Base-by-base conservation (phyloP, 768 basidiomycete genomes). In the Lentinula sp. region DNA sequence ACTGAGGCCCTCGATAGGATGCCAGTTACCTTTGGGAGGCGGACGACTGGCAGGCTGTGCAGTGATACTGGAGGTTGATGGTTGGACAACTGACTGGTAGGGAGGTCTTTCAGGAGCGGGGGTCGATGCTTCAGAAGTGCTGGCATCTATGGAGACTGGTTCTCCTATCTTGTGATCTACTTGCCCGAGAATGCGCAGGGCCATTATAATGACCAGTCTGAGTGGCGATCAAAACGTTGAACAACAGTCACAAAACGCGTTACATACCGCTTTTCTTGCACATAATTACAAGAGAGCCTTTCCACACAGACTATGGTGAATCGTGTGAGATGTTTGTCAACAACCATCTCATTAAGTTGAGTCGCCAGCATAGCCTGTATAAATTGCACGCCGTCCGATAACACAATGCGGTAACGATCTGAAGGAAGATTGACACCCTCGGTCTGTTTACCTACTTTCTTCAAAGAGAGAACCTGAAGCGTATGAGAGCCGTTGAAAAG, bases 321-420 rank as follows among this genome's bases (percentile, higher is more conserved):
- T 68, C 87, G 91, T 41, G 74, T 73, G 37, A 98, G 77, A 0
- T 76, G 68, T 6, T 85, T 82, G 0, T 85, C 77, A 15, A 87
- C 80, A 13, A 95, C 86, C 64, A 93, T 74, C 6, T 77, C 63
- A 67, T 98, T 98, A 49, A 95, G 81, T 68, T 93, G 90, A 0
- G 95, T 98, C 4, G 95, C 92, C 37, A 98, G 79, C 97, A 99
- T 98, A 28, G 91, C 87, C 72, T 98, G 97, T 52, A 90, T 79
- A 71, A 91, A 97, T 65, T 90, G 76, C 18, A 79, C 77, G 43
- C 96, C 95, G 73, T 98, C 96, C 0, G 94, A 96, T 43, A 98
- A 77, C 72, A 98, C 92, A 62, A 96, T 80, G 63, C 93, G 82
- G 72, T 83, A 86, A 61, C 88, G 78, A 68, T 90, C 88, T 49